Evolutionary conservation across 306 rosid genomes (phyloP).

Genomic region (Pachyrhizus erosus): DNA sequence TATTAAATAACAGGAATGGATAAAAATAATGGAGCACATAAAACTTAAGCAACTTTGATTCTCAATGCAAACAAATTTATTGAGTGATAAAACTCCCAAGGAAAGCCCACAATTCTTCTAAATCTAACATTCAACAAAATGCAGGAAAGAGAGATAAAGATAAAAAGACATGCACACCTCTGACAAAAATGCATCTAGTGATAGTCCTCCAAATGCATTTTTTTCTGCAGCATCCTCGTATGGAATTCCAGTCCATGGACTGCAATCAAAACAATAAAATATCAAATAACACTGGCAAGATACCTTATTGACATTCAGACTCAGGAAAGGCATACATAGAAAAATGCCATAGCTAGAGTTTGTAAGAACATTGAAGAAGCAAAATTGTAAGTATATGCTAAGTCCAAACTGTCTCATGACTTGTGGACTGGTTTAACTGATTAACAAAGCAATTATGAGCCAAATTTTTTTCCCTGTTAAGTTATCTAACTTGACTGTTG

Average conservation of each 20-base stretch:
- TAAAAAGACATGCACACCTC: conserved; percentile 43
- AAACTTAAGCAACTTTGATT: conserved; percentile 7
- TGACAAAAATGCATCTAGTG: conserved; percentile 85
- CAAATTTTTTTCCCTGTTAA: neutral
- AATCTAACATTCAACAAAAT: conserved; percentile 7
- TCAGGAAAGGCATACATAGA: conserved; percentile 31
- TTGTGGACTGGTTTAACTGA: neutral
- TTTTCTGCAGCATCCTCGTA: conserved; percentile 79
- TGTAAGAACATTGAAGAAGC: conserved; percentile 24
- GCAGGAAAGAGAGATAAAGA: conserved; percentile 2
- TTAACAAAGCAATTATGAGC: neutral
- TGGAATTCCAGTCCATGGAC: conserved; percentile 81
- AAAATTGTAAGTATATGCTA: neutral
- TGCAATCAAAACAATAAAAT: conserved; percentile 53
- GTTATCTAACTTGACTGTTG: neutral
- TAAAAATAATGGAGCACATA: neutral
- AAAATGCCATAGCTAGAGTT: conserved; percentile 20
- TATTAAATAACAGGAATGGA: conserved; percentile 8
- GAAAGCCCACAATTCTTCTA: conserved; percentile 9
- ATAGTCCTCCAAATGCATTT: conserved; percentile 85
- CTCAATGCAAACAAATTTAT: conserved; percentile 11
- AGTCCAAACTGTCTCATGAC: neutral
- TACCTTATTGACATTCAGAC: conserved; percentile 16
- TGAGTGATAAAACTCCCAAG: conserved; percentile 15
- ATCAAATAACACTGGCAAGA: conserved; percentile 25